Base-by-base conservation (phyloP, 345 rosid genomes). In the Ceriops zippeliana region DNA sequence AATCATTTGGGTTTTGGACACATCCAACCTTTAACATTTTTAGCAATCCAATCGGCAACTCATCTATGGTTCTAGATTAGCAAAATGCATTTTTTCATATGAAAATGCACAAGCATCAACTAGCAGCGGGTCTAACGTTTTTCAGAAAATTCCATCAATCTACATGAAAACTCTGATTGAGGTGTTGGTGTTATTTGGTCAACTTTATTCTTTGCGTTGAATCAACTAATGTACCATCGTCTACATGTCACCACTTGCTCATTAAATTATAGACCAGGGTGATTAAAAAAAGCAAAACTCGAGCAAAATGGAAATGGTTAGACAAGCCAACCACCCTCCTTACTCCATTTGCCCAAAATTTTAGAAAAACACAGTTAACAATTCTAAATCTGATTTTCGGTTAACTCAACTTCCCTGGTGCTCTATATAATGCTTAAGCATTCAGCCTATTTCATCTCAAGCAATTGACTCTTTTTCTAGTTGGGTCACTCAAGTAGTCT, bases 381-480 rank as follows among this genome's bases (percentile, higher is more conserved):
- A 37, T 47, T 10, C 6, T 34, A 16, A 53, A 52, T 13, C 28
- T 24, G 30, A 56, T 28, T 28, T 22, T 22, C 38, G 47, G 6
- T 20, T 42, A 32, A 65, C 34, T n/a, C 67, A 35, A 46, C 16
- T 21, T 37, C 6, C 31, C 21, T 46, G 42, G 38, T 52, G 60
- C 56, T 4, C 64, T 74, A 83, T 72, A 77, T 53, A 73, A 75
- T 26, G 7, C 63, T 65, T 31, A 28, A 63, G 59, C 51, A 28
- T 57, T 16, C 22, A 52, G 7, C 66, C 70, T 34, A 21, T 60
- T 62, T 63, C 80, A 70, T 68, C 79, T 64, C 69, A 69, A 42
- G 53, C 49, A 20, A 64, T 51, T 15, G 37, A 2, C 35, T 72
- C 37, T 64, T 72, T 11, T 62, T 63, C 65, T 28, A 15, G 30